These are phyloP conservation scores for Exobasidium cylindrosporum DNA, from an alignment of 1,284 basidiomycete species.

Conservation along the genomic window DNA sequence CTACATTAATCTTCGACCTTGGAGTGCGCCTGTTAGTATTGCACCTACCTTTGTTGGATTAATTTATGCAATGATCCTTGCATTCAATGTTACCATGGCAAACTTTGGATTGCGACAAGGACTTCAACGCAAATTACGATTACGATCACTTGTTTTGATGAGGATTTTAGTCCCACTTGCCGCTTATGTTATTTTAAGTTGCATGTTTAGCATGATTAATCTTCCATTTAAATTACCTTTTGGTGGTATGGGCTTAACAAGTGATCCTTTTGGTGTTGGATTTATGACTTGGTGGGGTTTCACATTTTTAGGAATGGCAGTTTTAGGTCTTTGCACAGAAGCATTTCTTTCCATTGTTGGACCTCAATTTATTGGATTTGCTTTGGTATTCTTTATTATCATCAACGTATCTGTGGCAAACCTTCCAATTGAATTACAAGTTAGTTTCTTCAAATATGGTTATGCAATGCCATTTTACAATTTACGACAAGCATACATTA, in stretches of 20 bases:
- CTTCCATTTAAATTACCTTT: slow-evolving; percentile 45
- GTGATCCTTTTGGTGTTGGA: slow-evolving; percentile 41
- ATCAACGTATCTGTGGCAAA: slow-evolving; percentile 43
- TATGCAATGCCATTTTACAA: slow-evolving; percentile 51
- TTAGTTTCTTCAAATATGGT: slow-evolving; percentile 37
- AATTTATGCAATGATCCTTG: slow-evolving; percentile 68
- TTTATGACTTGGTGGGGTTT: slow-evolving; percentile 45
- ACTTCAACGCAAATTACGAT: slow-evolving; percentile 35
- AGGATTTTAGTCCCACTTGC: slow-evolving; percentile 34
- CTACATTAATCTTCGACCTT: slow-evolving; percentile 66
- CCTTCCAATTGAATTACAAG: slow-evolving; percentile 29
- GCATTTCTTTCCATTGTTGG: slow-evolving; percentile 39
- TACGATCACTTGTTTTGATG: slow-evolving; percentile 34
- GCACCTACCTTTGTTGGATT: slow-evolving; percentile 73
- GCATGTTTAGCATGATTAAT: slow-evolving; percentile 47
- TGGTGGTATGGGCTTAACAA: slow-evolving; percentile 17
- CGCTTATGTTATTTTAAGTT: slow-evolving; percentile 37
- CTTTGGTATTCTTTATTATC: slow-evolving; percentile 45
- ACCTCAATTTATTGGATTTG: slow-evolving; percentile 39
- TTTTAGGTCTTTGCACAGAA: slow-evolving; percentile 40
- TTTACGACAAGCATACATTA: slow-evolving; percentile 39
- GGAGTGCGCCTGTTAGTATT: slow-evolving; percentile 68
- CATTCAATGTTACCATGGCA: slow-evolving; percentile 52
- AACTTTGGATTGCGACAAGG: slow-evolving; percentile 28
- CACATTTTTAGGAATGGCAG: slow-evolving; percentile 41